phyloP scores from a whole-genome alignment of 2,329 filamentous ascomycete genomes.

The Davidsoniella australis region DNA sequence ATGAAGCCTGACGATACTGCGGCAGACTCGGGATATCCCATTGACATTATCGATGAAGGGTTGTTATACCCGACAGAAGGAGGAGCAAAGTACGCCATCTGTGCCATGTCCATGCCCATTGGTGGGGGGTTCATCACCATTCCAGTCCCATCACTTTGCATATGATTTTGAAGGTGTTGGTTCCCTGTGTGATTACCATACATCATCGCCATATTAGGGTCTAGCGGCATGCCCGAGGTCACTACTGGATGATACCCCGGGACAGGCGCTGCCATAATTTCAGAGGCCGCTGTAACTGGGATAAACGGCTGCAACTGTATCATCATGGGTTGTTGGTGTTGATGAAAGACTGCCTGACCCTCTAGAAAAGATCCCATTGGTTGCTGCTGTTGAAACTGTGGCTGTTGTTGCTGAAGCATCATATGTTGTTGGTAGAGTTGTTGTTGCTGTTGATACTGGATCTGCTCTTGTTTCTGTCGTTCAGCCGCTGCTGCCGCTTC shows the following conservation, averaged over 20 bases:
- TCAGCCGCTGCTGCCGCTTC: neutral
- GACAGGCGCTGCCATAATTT: neutral
- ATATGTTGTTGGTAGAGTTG: neutral
- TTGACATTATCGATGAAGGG: no score
- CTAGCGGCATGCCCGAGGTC: neutral
- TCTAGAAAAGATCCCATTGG: neutral
- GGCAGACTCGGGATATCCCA: no score
- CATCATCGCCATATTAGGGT: neutral
- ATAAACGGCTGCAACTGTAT: constrained; percentile 1
- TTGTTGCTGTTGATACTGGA: neutral
- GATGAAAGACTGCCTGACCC: neutral
- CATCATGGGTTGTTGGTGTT: neutral
- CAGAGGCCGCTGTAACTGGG: neutral
- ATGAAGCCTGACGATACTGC: no score
- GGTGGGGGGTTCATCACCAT: no score
- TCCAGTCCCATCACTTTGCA: no score
- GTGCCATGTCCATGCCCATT: no score
- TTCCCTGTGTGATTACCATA: no score
- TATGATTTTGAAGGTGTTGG: no score
- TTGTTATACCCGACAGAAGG: no score
- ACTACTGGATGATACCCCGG: no score
- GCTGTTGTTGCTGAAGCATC: no score
- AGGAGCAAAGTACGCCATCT: no score
- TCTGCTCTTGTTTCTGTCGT: neutral
- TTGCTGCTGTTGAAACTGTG: constrained; percentile 1